These are phyloP conservation scores for Arabidopsis lyrata DNA, from an alignment of 441 rosid species.

Conservation along the genomic window DNA sequence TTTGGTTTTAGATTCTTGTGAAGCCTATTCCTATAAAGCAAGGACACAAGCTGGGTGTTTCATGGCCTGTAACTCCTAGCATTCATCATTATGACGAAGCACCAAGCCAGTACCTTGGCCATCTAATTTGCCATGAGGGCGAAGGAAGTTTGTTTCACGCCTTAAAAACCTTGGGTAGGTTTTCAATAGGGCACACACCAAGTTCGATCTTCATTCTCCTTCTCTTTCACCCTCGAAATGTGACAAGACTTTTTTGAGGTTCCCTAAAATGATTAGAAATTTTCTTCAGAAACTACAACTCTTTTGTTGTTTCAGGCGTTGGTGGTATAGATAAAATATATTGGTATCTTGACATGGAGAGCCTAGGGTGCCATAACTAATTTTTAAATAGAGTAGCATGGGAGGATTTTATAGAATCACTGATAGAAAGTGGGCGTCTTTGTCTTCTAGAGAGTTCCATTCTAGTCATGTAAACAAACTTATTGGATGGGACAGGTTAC, in stretches of 20 bases:
- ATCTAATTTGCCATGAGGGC: slow-evolving; percentile 97
- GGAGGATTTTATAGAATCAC: neutral
- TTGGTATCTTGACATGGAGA: neutral
- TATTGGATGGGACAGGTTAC: slow-evolving; percentile 5
- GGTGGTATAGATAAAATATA: neutral
- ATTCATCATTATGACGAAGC: slow-evolving; percentile 87
- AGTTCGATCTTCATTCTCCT: slow-evolving; percentile 3
- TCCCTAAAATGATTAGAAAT: neutral
- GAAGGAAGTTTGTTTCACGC: slow-evolving; percentile 89
- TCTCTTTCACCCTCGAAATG: neutral
- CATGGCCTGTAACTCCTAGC: slow-evolving; percentile 90
- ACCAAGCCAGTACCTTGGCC: slow-evolving; percentile 86
- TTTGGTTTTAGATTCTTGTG: slow-evolving; percentile 77
- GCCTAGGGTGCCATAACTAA: neutral
- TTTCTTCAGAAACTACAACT: neutral
- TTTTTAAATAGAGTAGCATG: neutral
- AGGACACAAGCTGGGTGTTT: slow-evolving; percentile 78
- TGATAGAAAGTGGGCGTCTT: slow-evolving; percentile 4
- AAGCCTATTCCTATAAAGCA: slow-evolving; percentile 81
- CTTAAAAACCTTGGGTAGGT: slow-evolving; percentile 85
- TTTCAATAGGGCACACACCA: slow-evolving; percentile 22
- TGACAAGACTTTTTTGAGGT: slow-evolving; percentile 11
- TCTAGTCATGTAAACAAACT: slow-evolving; percentile 8
- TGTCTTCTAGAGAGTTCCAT: neutral
- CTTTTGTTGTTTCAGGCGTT: neutral